Percentiles rank a stretch among this genome's conserved stretches.
These are phyloP conservation scores for Ophiocordyceps sinensis DNA, from an alignment of 2,329 filamentous ascomycete genomes.

Conservation along the genomic window DNA sequence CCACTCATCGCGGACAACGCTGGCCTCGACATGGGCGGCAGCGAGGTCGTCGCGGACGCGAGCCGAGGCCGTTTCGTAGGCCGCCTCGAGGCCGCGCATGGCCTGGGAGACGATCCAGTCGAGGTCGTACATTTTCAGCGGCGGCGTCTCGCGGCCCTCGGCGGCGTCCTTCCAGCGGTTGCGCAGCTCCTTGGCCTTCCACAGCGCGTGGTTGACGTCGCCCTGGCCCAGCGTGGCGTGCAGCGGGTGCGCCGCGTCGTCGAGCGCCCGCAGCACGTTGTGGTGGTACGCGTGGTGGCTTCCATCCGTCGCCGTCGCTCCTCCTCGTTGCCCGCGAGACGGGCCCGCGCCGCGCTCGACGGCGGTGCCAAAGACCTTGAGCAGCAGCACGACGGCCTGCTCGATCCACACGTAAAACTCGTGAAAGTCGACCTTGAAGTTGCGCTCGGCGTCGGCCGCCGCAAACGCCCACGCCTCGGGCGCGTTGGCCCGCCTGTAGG, in stretches of 20 bases:
- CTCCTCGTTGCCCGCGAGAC: background rate
- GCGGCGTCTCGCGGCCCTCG: conserved; percentile 22
- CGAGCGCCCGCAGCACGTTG: conserved; percentile 50
- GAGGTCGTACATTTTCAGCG: conserved; percentile 46
- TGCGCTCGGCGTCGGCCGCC: conserved; percentile 39
- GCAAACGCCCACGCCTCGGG: conserved; percentile 20
- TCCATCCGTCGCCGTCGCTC: conserved; percentile 1
- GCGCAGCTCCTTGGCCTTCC: conserved; percentile 52
- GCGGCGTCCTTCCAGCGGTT: conserved; percentile 61
- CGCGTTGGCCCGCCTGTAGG: conserved; percentile 35
- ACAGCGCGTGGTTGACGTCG: conserved; percentile 41
- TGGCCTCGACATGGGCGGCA: conserved; percentile 20
- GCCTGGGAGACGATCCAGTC: conserved; percentile 43
- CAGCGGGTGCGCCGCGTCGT: conserved; percentile 41
- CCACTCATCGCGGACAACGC: conserved; percentile 15
- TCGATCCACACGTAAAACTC: conserved; percentile 64
- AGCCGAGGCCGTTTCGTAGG: conserved; percentile 34
- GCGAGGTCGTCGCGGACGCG: conserved; percentile 28
- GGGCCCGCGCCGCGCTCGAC: conserved; percentile 15
- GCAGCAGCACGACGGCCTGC: conserved; percentile 51
- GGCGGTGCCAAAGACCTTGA: conserved; percentile 46
- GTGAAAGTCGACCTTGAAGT: conserved; percentile 68
- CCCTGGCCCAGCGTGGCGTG: conserved; percentile 38
- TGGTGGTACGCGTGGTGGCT: conserved; percentile 47
- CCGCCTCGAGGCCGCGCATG: conserved; percentile 43